Base-by-base conservation (phyloP, 1,284 basidiomycete genomes). In the Cerrena zonata region DNA sequence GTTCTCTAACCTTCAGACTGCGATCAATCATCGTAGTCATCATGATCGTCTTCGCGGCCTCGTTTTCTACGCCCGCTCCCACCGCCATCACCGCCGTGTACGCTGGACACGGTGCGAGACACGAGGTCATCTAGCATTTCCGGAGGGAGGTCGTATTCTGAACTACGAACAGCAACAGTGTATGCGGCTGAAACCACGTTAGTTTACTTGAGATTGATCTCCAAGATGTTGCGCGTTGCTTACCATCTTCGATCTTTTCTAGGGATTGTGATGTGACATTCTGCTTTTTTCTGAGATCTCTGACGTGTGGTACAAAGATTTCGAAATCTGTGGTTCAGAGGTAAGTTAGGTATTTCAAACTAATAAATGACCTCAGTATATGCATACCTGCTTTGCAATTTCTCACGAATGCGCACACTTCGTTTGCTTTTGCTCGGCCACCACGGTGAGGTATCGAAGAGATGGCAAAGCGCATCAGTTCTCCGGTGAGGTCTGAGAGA, bases 381-480 rank as follows among this genome's bases (percentile, higher is more conserved):
- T n/a, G 62, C 82, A 61, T 56, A 81, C 91, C 83, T 61, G 84
- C 77, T 73, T 87, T 88, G 69, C 91, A 92, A 46, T 73, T 75
- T 54, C 90, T 75, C 18, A 93, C 91, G 66, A 91, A 93, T 26
- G 72, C 74, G 64, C 88, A 88, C 2, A 92, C 80, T 53, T 82
- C 73, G 39, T 73, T 73, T 4, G 91, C 89, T 56, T 79, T 84
- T 52, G 77, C 72, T 45, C 84, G 80, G 22, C 89, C 86, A 1
- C 86, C 86, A 27, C 81, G 81, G 21, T 79, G 79, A 5, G 85
- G 74, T 43, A 89, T 79, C 12, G 81, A 75, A 39, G 83, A 89
- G 53, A 94, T 96, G 3, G 93, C 92, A 56, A 88, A 89, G 34
- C 95, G 81, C 95, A 98, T 98, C n/a, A 95, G 80, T 68, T 98